These are phyloP conservation scores for Sporothrix humicola DNA, from an alignment of 2,329 filamentous ascomycete genomes.

Conservation along the genomic window DNA sequence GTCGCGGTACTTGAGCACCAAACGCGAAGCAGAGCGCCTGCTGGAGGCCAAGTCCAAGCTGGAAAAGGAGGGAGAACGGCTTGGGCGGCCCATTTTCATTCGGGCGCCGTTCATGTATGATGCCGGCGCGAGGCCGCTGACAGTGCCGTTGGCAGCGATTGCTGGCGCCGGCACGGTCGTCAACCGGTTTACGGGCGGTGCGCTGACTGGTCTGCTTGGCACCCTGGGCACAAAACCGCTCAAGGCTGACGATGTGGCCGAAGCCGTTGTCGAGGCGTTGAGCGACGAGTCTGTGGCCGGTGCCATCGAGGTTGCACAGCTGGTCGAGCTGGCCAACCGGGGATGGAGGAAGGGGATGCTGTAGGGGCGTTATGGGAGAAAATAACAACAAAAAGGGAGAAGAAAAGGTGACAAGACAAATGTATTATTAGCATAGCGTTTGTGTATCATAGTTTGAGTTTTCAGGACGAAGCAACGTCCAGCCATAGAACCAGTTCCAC, in stretches of 20 bases:
- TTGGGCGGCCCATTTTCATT: slow-evolving; percentile 74
- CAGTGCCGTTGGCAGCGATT: slow-evolving; percentile 80
- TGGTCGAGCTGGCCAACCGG: slow-evolving; percentile 79
- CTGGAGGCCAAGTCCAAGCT: slow-evolving; percentile 46
- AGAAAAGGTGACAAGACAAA: neutral
- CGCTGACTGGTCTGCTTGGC: slow-evolving; percentile 78
- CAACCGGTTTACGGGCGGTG: slow-evolving; percentile 77
- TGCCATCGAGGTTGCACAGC: slow-evolving; percentile 76
- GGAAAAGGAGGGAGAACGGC: slow-evolving; percentile 52
- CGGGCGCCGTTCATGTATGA: slow-evolving; percentile 91
- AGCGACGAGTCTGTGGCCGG: slow-evolving; percentile 75
- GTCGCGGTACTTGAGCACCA: slow-evolving; percentile 84
- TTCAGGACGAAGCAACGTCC: neutral
- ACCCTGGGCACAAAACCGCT: slow-evolving; percentile 84
- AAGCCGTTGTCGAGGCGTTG: slow-evolving; percentile 87
- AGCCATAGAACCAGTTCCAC: slow-evolving; percentile 22
- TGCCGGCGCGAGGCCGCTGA: slow-evolving; percentile 74
- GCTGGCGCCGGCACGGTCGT: slow-evolving; percentile 76
- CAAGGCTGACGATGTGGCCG: slow-evolving; percentile 83
- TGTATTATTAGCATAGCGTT: slow-evolving; percentile 22
- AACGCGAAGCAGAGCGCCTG: slow-evolving; percentile 79
- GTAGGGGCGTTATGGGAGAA: slow-evolving; percentile 49
- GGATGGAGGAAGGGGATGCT: slow-evolving; percentile 92
- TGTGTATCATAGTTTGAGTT: slow-evolving; percentile 20
- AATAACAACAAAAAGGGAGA: neutral